Evolutionary conservation across 2,329 filamentous ascomycete species (phyloP), one percentile per base, ranked within the genome.

Genomic region (Camptophora hylomeconis): DNA sequence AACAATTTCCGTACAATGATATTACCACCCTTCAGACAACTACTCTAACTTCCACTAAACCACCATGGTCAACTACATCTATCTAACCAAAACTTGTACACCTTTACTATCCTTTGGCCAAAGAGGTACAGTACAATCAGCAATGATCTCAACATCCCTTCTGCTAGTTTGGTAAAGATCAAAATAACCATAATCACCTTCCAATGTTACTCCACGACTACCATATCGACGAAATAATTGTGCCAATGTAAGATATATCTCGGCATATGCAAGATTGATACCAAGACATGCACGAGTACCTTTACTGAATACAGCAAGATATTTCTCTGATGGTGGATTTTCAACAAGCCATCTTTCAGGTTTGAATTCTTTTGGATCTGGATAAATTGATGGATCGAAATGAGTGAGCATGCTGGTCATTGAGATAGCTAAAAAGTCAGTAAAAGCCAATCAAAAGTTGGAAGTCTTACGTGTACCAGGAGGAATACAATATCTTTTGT

Each of bases 241-340:
- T 24, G 54, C 52, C 4, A 58, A 42, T 33, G 47, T 46, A 12
- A 57, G 43, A 20, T 53, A 47, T n/a, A 60, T 37, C 38, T 60
- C 57, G 1, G 54, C 52, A 17, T 51, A 46, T 2, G 55, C 56
- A 4, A 60, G 47, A 17, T 53, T 55, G 7, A 58, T 48, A 0
- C 60, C 59, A 8, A 63, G 38, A 36, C 60, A 64, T 7, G 42
- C 42, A 9, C 60, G 44, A 4, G 52, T 53, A 1, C 61, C 61
- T 20, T 52, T 52, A 3, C 51, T 47, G 33, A 62, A 62, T 1
- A 45, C 47, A 4, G 61, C 50, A 26, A 58, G 47, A 33, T 54
- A 61, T 17, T 49, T 48, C n/a, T 54, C 51, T 5, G 57, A 39
- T 12, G 36, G 35, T 3, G 4, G 52, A 49, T 13, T 47, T 40